Evolutionary conservation across 306 rosid genomes (phyloP), one percentile per base, ranked within the genome.

Genomic region (Crotalaria pallida): DNA sequence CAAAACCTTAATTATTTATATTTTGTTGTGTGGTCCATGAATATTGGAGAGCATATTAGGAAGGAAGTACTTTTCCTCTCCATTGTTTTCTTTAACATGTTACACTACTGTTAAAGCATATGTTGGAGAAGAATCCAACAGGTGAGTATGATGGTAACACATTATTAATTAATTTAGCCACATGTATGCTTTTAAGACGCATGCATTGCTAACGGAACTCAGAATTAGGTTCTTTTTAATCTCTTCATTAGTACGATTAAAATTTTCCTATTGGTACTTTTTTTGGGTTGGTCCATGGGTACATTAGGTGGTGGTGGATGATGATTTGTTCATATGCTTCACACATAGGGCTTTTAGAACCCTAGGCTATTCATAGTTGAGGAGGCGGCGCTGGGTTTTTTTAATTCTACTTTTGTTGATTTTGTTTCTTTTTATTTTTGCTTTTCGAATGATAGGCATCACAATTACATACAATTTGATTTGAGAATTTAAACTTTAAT

Each of bases 81-180:
- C 61, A 58, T 10, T 65, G 71, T 60, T 59, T 71, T 71, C 55
- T 79, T 59, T 79, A 60, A 71, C 68, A 69, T 63, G 50, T n/a
- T n/a, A n/a, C n/a, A n/a, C n/a, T n/a, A n/a, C n/a, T n/a, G n/a
- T 8, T 61, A 72, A 78, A 71, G 78, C 67, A 62, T 51, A 81
- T 83, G 88, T 79, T 81, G 86, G 85, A 76, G 83, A 81, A 86
- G 88, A 84, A 83, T 83, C 88, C 83, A 76, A 79, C 88, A 84
- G 41, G 80, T 71, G 19, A 59, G 56, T 55, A 87, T 87, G 75
- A 78, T 75, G 74, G 65, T 53, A 48, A 71, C 57, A 16, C 58
- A 47, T 11, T 9, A 26, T 19, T 59, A 65, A 8, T 67, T 16
- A 59, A 68, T 24, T 24, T 31, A 24, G 41, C 62, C 56, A 77